These are phyloP conservation scores for Marchantia paleacea DNA, from an alignment of 225 moss, liverwort and hornwort species.

Conservation along the genomic window DNA sequence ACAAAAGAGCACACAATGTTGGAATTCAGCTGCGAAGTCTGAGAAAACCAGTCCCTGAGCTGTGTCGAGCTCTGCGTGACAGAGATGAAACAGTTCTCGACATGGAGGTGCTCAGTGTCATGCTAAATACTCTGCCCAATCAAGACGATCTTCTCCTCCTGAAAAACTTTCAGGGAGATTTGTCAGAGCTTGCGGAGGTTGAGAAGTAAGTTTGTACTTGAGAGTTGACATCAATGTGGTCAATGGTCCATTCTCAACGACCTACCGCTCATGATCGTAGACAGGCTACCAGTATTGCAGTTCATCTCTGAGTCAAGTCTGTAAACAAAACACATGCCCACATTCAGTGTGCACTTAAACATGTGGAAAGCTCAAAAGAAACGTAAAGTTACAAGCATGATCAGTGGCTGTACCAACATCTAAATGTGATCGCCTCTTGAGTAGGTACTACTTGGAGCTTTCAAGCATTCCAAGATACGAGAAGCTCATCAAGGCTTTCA, in stretches of 20 bases:
- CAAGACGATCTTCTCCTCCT: slow-evolving; percentile 65
- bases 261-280: no score
- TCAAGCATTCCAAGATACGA: slow-evolving; percentile 57
- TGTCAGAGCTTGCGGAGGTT: slow-evolving; percentile 52
- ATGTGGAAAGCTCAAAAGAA: background rate
- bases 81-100: slow-evolving; percentile 50
- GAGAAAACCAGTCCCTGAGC: slow-evolving; percentile 57
- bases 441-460: slow-evolving; percentile 76
- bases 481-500: slow-evolving; percentile 59
- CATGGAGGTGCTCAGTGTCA: slow-evolving; percentile 70
- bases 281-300: no score
- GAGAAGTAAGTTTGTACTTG: slow-evolving; percentile 56
- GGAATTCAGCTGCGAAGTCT: slow-evolving; percentile 80
- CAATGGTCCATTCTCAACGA: background rate
- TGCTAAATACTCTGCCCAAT: slow-evolving; percentile 80
- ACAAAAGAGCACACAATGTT: slow-evolving; percentile 81
- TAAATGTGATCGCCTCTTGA: background rate
- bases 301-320: no score
- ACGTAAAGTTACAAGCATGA: background rate
- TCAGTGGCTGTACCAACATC: background rate
- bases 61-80: slow-evolving; percentile 52
- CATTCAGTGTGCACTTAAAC: background rate
- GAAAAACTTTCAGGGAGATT: slow-evolving; percentile 40
- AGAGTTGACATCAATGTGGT: background rate
- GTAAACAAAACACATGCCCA: no score